These are phyloP conservation scores for Lepiota brunneoincarnata DNA, from an alignment of 768 basidiomycete genomes.

Conservation along the genomic window DNA sequence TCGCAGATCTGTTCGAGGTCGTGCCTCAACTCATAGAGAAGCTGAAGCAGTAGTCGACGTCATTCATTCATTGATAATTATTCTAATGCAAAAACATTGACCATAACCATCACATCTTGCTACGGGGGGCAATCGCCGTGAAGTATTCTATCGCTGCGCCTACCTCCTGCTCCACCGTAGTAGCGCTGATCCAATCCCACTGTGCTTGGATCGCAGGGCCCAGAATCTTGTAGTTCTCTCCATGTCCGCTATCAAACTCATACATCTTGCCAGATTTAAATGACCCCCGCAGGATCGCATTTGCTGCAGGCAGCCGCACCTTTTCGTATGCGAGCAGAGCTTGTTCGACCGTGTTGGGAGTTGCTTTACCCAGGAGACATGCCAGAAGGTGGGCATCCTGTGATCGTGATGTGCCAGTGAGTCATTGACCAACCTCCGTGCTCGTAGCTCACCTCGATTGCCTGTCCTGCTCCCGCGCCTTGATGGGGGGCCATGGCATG, in stretches of 20 bases:
- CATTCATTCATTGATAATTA: background rate
- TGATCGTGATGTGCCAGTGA: constrained; percentile 15
- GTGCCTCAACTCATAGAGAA: constrained; percentile 92
- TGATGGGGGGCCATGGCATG: constrained; percentile 47
- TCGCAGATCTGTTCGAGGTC: constrained; percentile 88
- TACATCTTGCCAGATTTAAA: constrained; percentile 35
- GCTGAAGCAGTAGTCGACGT: constrained; percentile 48
- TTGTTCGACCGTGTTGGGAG: background rate
- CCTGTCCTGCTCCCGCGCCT: constrained; percentile 48
- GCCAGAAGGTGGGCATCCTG: constrained; percentile 25
- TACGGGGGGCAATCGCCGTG: constrained; percentile 4
- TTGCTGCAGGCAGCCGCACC: constrained; percentile 32
- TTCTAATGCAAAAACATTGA: constrained; percentile 4
- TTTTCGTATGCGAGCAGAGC: constrained; percentile 17
- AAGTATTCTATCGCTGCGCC: constrained; percentile 13
- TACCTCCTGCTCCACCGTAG: constrained; percentile 31
- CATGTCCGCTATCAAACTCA: constrained; percentile 33
- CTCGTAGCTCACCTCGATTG: constrained; percentile 34
- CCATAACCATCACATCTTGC: background rate
- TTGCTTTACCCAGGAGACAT: background rate
- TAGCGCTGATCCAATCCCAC: constrained; percentile 40
- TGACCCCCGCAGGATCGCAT: constrained; percentile 28
- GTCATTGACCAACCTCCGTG: background rate
- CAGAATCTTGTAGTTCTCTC: constrained; percentile 33
- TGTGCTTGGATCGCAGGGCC: constrained; percentile 37